A percentile compares a stretch with the other conserved stretches of the same genome.
Evolutionary conservation across 2,329 filamentous ascomycete species (phyloP).

Genomic region (Paraphoma chrysanthemicola): DNA sequence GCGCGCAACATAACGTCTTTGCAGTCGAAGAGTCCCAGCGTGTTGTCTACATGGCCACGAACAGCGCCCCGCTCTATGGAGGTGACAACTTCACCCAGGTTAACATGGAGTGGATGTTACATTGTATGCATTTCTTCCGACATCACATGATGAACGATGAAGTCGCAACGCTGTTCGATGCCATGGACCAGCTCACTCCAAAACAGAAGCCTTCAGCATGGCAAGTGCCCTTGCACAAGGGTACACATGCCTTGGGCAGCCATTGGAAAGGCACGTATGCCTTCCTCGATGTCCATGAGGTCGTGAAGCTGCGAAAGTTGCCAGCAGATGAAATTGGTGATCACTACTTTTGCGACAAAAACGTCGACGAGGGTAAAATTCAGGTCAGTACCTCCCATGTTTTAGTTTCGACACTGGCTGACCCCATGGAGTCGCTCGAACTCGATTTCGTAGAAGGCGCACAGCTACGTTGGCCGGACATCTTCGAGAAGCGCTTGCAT

Average conservation of each 20-base stretch:
- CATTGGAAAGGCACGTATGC: slow-evolving; percentile 61
- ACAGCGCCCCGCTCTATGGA: slow-evolving; percentile 49
- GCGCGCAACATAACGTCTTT: slow-evolving; percentile 29
- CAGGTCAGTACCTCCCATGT: slow-evolving; percentile 25
- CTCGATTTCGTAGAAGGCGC: slow-evolving; percentile 38
- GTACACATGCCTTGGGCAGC: slow-evolving; percentile 46
- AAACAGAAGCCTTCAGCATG: slow-evolving; percentile 53
- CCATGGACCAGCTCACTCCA: slow-evolving; percentile 44
- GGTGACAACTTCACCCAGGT: slow-evolving; percentile 47
- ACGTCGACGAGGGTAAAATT: slow-evolving; percentile 35
- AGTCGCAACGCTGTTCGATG: slow-evolving; percentile 46
- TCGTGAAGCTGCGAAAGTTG: slow-evolving; percentile 22
- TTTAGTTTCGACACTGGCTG: slow-evolving; percentile 10
- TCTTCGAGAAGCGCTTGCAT: slow-evolving; percentile 51
- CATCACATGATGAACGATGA: slow-evolving; percentile 54
- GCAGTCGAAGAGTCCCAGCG: slow-evolving; percentile 56
- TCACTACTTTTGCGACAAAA: slow-evolving; percentile 38
- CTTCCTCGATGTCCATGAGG: slow-evolving; percentile 40
- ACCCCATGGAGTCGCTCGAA: slow-evolving; percentile 37
- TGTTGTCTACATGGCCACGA: slow-evolving; percentile 50
- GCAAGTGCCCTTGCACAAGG: slow-evolving; percentile 46
- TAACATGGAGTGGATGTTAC: slow-evolving; percentile 56
- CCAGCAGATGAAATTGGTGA: slow-evolving; percentile 26
- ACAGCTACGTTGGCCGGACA: slow-evolving; percentile 42
- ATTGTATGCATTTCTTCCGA: slow-evolving; percentile 62